A percentile compares a stretch with the other conserved stretches of the same genome.
Evolutionary conservation across 139 green algal species (phyloP).

Genomic region (Pleodorina starrii): DNA sequence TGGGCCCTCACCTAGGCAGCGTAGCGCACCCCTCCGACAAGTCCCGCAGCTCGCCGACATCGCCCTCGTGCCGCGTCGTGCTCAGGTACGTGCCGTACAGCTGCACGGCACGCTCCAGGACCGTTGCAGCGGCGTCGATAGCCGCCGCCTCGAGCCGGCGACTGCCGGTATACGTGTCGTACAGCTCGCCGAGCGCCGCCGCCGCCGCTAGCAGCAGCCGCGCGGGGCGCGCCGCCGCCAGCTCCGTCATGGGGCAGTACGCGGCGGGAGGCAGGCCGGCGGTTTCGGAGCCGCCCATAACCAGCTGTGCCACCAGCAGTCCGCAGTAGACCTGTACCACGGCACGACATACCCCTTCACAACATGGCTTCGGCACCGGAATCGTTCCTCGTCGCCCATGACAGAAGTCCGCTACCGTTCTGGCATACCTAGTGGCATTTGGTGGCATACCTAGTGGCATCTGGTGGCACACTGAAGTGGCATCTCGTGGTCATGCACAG

Average conservation of each 20-base stretch:
- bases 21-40: background rate
- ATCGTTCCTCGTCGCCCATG: too few relatives aligned
- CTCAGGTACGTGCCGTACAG: conserved; percentile 2
- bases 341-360: too few relatives aligned
- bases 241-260: background rate
- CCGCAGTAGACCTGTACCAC: background rate
- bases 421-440: too few relatives aligned
- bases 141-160: background rate
- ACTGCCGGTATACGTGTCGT: background rate
- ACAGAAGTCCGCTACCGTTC: too few relatives aligned
- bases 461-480: too few relatives aligned
- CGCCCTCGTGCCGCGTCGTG: background rate
- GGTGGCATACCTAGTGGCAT: too few relatives aligned
- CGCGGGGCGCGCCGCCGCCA: conserved; percentile 22
- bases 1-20: background rate
- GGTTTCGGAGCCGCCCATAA: background rate
- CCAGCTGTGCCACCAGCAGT: background rate
- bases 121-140: background rate
- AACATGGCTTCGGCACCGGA: too few relatives aligned
- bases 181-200: background rate
- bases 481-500: too few relatives aligned
- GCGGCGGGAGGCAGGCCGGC: background rate
- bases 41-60: background rate
- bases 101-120: conserved; percentile 1
- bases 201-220: conserved; percentile 10